Conservation (phyloP, 2,329 filamentous ascomycete species). For the Dactylella cylindrospora region DNA sequence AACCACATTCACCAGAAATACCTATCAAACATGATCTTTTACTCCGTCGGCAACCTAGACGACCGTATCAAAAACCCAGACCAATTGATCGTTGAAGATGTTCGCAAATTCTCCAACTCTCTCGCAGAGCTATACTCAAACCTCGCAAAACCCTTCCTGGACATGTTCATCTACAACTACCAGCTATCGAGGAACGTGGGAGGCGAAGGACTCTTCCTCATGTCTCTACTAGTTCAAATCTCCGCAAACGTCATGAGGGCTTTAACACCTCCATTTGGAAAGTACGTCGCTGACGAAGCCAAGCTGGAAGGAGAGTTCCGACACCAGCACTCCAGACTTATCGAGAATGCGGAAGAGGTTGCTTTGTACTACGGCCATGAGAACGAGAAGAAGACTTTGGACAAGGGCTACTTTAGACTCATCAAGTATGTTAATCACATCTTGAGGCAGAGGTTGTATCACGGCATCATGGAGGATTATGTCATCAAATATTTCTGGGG, state of each 20-base stretch:
- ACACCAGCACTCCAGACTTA: conserved; percentile 89
- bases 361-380: conserved; percentile 89
- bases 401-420: conserved; percentile 97
- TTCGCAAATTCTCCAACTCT: conserved; percentile 93
- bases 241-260: conserved; percentile 92
- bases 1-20: conserved; percentile 94
- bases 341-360: conserved; percentile 94
- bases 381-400: conserved; percentile 90
- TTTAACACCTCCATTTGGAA: conserved; percentile 91
- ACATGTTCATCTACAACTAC: conserved; percentile 97
- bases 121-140: conserved; percentile 95
- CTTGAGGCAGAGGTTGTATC: conserved; percentile 83
- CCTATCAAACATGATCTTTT: conserved; percentile 95
- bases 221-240: conserved; percentile 89
- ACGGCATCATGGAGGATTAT: conserved; percentile 99
- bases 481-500: conserved; percentile 99
- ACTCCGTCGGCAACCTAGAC: conserved; percentile 89
- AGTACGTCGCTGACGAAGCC: conserved; percentile 95
- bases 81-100: conserved; percentile 93
- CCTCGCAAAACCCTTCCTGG: conserved; percentile 86
- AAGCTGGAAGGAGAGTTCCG: conserved; percentile 92
- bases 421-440: conserved; percentile 99
- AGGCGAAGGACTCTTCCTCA: conserved; percentile 90
- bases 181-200: conserved; percentile 93
- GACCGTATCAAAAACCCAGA: conserved; percentile 98